These are phyloP conservation scores for Aspergillus neoniger DNA, from an alignment of 2,329 filamentous ascomycete genomes.

Conservation along the genomic window DNA sequence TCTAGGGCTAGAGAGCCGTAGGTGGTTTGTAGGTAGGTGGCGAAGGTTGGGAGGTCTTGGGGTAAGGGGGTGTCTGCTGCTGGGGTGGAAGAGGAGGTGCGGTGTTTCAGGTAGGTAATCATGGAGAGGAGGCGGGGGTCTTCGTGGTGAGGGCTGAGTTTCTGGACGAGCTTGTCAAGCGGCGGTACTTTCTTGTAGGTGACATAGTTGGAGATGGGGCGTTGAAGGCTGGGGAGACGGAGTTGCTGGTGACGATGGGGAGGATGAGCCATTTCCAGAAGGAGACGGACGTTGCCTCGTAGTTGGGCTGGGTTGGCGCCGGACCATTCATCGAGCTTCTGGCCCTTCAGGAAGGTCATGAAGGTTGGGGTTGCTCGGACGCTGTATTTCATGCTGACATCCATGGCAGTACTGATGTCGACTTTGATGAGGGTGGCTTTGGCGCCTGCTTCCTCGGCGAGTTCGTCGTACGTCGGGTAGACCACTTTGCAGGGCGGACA, in stretches of 20 bases:
- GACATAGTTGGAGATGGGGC: slow-evolving; percentile 66
- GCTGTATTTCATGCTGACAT: slow-evolving; percentile 65
- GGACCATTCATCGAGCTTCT: slow-evolving; percentile 76
- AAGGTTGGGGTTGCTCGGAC: slow-evolving; percentile 85
- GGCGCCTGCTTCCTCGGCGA: slow-evolving; percentile 71
- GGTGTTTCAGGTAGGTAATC: slow-evolving; percentile 67
- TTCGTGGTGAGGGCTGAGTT: slow-evolving; percentile 66
- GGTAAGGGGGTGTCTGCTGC: slow-evolving; percentile 70
- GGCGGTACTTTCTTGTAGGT: slow-evolving; percentile 78
- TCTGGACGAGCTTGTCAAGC: slow-evolving; percentile 75
- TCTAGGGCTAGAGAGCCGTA: slow-evolving; percentile 62
- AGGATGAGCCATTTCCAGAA: slow-evolving; percentile 74
- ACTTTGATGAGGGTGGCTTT: slow-evolving; percentile 78
- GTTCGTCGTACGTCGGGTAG: slow-evolving; percentile 77
- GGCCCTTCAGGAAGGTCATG: slow-evolving; percentile 75
- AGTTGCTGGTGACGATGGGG: slow-evolving; percentile 74
- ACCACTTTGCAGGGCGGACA: slow-evolving; percentile 82
- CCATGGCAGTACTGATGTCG: slow-evolving; percentile 69
- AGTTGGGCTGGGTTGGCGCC: slow-evolving; percentile 72
- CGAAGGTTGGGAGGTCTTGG: slow-evolving; percentile 67
- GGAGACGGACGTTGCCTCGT: slow-evolving; percentile 68
- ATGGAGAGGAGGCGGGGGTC: slow-evolving; percentile 64
- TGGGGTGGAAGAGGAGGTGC: slow-evolving; percentile 50
- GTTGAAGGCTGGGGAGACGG: slow-evolving; percentile 69
- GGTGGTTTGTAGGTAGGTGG: slow-evolving; percentile 60